These are phyloP conservation scores for Angophora floribunda DNA, from an alignment of 345 rosid genomes.

Conservation along the genomic window DNA sequence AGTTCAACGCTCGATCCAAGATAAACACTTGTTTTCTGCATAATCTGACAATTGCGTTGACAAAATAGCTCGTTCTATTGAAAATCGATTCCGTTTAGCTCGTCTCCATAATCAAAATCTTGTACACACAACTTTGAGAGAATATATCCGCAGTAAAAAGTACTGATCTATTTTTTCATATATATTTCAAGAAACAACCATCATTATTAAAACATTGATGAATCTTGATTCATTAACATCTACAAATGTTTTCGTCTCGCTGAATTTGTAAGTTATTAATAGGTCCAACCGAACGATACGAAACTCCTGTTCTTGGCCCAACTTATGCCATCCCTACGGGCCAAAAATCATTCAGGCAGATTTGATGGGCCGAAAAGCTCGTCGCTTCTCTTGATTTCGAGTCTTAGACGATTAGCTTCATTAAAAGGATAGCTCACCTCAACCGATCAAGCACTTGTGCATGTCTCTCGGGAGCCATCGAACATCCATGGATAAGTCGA, in stretches of 20 bases:
- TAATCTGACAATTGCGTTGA: accelerated
- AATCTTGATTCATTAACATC: background rate
- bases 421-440: background rate
- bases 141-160: background rate
- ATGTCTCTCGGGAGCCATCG: background rate
- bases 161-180: background rate
- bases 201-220: background rate
- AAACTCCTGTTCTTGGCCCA: background rate
- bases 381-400: background rate
- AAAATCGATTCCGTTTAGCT: background rate
- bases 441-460: accelerated
- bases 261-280: background rate
- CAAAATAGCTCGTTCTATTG: background rate
- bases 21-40: background rate
- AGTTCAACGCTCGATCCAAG: accelerated
- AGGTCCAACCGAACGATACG: background rate
- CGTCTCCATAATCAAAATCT: background rate
- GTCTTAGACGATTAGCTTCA: background rate
- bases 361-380: background rate
- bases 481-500: background rate
- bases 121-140: accelerated
- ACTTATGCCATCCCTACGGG: background rate
- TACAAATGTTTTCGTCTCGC: background rate
- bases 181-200: background rate
- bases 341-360: background rate